These are phyloP conservation scores for Sclerotinia glacialis DNA, from an alignment of 2,329 filamentous ascomycete genomes.

Conservation along the genomic window DNA sequence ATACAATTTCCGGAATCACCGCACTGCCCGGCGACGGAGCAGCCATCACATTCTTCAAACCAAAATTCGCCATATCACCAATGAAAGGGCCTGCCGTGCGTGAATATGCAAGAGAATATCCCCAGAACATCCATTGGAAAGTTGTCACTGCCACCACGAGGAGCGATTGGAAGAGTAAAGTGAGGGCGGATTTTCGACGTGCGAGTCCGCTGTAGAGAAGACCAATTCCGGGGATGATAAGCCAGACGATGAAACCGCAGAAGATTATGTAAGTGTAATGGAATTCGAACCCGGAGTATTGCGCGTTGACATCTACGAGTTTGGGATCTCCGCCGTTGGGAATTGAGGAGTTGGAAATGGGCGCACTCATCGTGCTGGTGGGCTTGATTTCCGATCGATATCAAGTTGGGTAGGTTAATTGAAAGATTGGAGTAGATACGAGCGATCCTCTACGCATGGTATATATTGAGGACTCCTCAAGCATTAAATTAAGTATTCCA, in stretches of 20 bases:
- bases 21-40: conserved; percentile 58
- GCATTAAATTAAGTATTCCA: background rate
- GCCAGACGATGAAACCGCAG: conserved; percentile 60
- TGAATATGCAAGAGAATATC: conserved; percentile 61
- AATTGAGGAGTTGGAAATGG: conserved; percentile 33
- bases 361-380: conserved; percentile 12
- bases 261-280: conserved; percentile 60
- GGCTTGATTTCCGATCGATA: background rate
- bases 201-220: conserved; percentile 63
- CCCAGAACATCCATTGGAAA: conserved; percentile 63
- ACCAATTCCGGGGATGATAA: conserved; percentile 66
- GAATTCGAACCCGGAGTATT: conserved; percentile 58
- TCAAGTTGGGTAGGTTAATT: background rate
- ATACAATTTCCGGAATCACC: conserved; percentile 61
- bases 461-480: background rate
- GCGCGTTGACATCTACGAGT: conserved; percentile 50
- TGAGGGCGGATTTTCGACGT: conserved; percentile 59
- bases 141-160: conserved; percentile 54
- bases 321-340: conserved; percentile 55
- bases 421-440: too few species aligned
- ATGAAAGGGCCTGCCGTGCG: conserved; percentile 60
- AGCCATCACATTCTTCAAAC: conserved; percentile 57
- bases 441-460: background rate
- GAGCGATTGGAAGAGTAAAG: conserved; percentile 61
- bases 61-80: conserved; percentile 60